These are phyloP conservation scores for Penicillium cinerascens DNA, from an alignment of 495 filamentous ascomycete species.

Conservation along the genomic window DNA sequence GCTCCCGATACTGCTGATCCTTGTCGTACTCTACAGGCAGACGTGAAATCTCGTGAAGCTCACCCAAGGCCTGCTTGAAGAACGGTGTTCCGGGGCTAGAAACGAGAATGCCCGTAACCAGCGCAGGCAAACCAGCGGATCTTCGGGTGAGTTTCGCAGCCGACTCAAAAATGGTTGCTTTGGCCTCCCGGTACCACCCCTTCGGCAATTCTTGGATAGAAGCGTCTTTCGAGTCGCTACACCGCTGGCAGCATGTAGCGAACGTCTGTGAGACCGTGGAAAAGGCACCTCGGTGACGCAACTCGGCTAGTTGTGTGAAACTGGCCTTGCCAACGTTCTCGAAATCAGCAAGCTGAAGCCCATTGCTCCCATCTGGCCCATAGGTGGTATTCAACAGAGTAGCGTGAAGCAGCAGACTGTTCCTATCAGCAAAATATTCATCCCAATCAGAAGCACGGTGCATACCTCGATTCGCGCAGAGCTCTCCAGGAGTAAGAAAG, in stretches of 20 bases:
- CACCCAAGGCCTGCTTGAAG: constrained; percentile 48
- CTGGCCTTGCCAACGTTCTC: constrained; percentile 61
- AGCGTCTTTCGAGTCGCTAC: constrained; percentile 48
- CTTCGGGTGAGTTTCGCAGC: constrained; percentile 78
- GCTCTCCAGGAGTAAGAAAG: constrained; percentile 92
- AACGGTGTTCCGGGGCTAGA: constrained; percentile 38
- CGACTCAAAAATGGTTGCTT: constrained; percentile 62
- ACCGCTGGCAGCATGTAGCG: constrained; percentile 64
- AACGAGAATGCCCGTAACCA: constrained; percentile 71
- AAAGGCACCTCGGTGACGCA: constrained; percentile 91
- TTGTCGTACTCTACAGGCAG: constrained; percentile 46
- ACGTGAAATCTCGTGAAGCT: constrained; percentile 57
- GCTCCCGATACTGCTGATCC: constrained; percentile 48
- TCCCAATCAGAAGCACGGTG: background rate
- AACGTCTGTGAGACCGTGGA: constrained; percentile 90
- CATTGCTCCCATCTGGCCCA: constrained; percentile 29
- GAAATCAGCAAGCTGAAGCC: constrained; percentile 37
- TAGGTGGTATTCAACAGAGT: constrained; percentile 38
- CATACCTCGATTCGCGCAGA: constrained; percentile 83
- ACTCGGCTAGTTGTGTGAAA: constrained; percentile 74
- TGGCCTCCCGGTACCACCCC: constrained; percentile 64
- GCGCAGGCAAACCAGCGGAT: constrained; percentile 85
- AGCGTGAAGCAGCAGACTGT: constrained; percentile 52
- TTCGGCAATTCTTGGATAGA: constrained; percentile 39
- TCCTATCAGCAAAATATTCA: constrained; percentile 27